phyloP scores from a whole-genome alignment of 768 basidiomycete species.

The Auriscalpium orientale region DNA sequence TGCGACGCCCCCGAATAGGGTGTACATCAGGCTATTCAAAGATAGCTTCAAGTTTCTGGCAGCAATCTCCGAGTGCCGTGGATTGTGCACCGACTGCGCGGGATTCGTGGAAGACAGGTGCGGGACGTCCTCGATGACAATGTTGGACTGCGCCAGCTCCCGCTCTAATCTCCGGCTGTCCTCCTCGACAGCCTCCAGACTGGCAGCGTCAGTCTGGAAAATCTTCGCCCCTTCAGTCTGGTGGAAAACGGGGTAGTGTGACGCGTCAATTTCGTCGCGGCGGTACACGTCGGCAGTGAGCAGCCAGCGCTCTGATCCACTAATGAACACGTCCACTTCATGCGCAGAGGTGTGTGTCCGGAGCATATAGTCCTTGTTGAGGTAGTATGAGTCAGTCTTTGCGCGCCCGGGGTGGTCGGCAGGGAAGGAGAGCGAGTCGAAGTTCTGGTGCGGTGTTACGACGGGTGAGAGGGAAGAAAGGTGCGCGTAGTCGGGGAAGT shows the following conservation, averaged over 20 bases:
- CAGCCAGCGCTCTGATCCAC: constrained; percentile 76
- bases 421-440: constrained; percentile 95
- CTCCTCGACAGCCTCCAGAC: constrained; percentile 55
- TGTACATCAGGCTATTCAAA: constrained; percentile 77
- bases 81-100: constrained; percentile 71
- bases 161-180: constrained; percentile 60
- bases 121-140: constrained; percentile 82
- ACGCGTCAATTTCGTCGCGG: constrained; percentile 94
- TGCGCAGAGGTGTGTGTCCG: constrained; percentile 98
- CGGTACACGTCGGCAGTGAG: constrained; percentile 96
- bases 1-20: constrained; percentile 63
- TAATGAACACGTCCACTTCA: constrained; percentile 84
- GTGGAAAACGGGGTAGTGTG: constrained; percentile 97
- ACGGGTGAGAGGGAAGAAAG: constrained; percentile 78
- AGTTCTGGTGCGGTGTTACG: constrained; percentile 87
- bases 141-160: constrained; percentile 61
- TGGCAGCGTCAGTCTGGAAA: constrained; percentile 51
- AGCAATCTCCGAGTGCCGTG: constrained; percentile 61
- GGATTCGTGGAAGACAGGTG: constrained; percentile 72
- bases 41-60: constrained; percentile 84
- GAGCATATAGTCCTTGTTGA: constrained; percentile 85
- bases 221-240: constrained; percentile 94
- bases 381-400: constrained; percentile 90
- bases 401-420: constrained; percentile 88
- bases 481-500: constrained; percentile 69